These are phyloP conservation scores for Arabidopsis suecica DNA, from an alignment of 345 rosid species.

Conservation along the genomic window DNA sequence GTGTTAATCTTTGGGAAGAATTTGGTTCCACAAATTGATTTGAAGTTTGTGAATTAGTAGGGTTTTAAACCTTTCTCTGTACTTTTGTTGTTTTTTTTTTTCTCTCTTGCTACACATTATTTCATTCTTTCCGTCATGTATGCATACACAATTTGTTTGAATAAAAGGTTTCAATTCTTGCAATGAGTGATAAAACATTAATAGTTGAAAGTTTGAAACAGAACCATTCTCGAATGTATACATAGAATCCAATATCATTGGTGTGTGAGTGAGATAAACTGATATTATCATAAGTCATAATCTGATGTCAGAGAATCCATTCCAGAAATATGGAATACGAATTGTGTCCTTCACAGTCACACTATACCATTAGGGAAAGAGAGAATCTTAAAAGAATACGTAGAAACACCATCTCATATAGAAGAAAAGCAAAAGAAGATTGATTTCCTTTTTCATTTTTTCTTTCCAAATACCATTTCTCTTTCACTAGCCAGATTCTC, in stretches of 20 bases:
- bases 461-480: conserved; percentile 15
- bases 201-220: not conserved
- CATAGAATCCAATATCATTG: not conserved
- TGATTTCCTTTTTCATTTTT: not conserved
- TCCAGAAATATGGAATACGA: conserved; percentile 18
- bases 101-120: conserved; percentile 4
- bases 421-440: conserved; percentile 12
- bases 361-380: conserved; percentile 27
- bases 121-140: conserved; percentile 27
- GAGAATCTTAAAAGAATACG: conserved; percentile 20
- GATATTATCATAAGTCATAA: conserved; percentile 20
- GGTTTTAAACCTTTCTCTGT: not conserved
- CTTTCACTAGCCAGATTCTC: conserved; percentile 24
- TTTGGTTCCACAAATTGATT: conserved; percentile 59
- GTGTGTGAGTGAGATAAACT: conserved; percentile 16
- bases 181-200: not conserved
- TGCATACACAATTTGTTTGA: not conserved
- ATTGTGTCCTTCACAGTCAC: conserved; percentile 17
- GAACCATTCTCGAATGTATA: not conserved
- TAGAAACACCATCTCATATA: conserved; percentile 31
- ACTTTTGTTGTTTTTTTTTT: not conserved
- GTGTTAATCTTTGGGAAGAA: conserved; percentile 50
- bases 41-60: conserved; percentile 36
- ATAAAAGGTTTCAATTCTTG: not conserved
- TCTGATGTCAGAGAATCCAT: conserved; percentile 38